Percentiles rank a stretch among this genome's conserved stretches.
phyloP scores from a whole-genome alignment of 495 filamentous ascomycete species.

The Achaetomiella virescens region DNA sequence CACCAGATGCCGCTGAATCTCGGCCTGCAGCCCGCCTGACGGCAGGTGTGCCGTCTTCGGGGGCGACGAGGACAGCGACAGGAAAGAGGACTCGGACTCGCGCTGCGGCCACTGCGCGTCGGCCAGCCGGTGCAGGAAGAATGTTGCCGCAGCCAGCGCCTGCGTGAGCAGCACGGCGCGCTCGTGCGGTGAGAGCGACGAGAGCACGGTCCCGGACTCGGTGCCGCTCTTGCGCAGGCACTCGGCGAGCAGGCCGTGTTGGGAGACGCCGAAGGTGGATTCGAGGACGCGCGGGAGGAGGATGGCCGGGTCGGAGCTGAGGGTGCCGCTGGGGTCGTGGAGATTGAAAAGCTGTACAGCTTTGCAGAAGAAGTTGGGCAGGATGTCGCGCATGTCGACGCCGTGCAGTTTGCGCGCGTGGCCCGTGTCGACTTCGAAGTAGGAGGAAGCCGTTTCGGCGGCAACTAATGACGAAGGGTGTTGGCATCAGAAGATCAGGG shows the following conservation, averaged over 20 bases:
- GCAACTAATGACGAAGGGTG: conserved; percentile 10
- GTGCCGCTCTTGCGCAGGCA: conserved; percentile 16
- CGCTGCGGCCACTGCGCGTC: conserved; percentile 25
- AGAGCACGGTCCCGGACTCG: conserved; percentile 16
- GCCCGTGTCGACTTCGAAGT: conserved; percentile 26
- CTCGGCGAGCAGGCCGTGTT: conserved; percentile 16
- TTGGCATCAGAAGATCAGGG: background rate
- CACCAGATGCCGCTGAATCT: too few species aligned
- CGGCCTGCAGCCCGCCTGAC: conserved; percentile 15
- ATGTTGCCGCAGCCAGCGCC: conserved; percentile 15
- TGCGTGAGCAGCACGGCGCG: conserved; percentile 26
- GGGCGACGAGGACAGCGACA: background rate
- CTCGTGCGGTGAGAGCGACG: conserved; percentile 25
- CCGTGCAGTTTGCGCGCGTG: conserved; percentile 27
- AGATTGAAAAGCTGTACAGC: conserved; percentile 27
- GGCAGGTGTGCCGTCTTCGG: conserved; percentile 1
- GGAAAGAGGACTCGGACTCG: too few species aligned
- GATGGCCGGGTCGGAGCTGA: conserved; percentile 3
- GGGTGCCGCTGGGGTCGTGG: conserved; percentile 13
- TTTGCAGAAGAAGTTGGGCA: conserved; percentile 28
- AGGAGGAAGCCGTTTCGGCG: conserved; percentile 19
- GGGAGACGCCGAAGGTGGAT: conserved; percentile 17
- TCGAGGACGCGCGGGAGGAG: conserved; percentile 18
- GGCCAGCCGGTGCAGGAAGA: conserved; percentile 27
- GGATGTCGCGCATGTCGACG: conserved; percentile 26